Conservation (phyloP, 2,329 filamentous ascomycete species). For the Aspergillus sp. region DNA sequence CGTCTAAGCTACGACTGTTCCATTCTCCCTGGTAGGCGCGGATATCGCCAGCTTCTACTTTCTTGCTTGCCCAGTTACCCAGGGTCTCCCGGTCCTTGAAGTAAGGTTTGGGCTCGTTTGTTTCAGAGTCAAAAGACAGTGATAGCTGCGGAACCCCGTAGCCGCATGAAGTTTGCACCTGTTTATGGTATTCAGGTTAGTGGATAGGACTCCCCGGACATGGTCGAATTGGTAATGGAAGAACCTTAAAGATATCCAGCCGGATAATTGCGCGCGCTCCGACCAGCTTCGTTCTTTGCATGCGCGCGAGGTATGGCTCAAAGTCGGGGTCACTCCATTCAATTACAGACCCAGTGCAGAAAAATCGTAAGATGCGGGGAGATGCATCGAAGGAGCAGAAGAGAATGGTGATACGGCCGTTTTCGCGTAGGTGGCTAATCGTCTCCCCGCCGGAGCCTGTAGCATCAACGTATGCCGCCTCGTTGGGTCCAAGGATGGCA, state of each 20-base stretch:
- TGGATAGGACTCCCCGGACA: neutral
- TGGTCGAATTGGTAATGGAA: neutral
- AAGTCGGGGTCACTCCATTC: conserved; percentile 60
- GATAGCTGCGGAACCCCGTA: conserved; percentile 61
- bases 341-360: conserved; percentile 59
- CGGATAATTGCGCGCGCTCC: conserved; percentile 62
- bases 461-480: conserved; percentile 70
- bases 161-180: conserved; percentile 64
- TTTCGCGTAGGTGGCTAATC: conserved; percentile 73
- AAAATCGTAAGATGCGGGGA: conserved; percentile 65
- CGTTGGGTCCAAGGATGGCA: conserved; percentile 58
- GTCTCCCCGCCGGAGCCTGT: conserved; percentile 77
- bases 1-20: conserved; percentile 60
- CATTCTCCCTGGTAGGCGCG: conserved; percentile 57
- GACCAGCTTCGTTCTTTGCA: conserved; percentile 46
- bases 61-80: conserved; percentile 52
- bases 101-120: conserved; percentile 21
- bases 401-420: conserved; percentile 72
- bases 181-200: neutral
- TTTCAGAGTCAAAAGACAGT: conserved; percentile 36
- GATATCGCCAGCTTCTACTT: conserved; percentile 51
- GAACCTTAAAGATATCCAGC: conserved; percentile 60
- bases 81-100: conserved; percentile 59
- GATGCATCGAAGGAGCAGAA: conserved; percentile 65
- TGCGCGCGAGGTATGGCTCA: conserved; percentile 41